A percentile compares a stretch with the other conserved stretches of the same genome.
phyloP scores from a whole-genome alignment of 2,329 filamentous ascomycete genomes.

The Colletotrichum echinochloae region DNA sequence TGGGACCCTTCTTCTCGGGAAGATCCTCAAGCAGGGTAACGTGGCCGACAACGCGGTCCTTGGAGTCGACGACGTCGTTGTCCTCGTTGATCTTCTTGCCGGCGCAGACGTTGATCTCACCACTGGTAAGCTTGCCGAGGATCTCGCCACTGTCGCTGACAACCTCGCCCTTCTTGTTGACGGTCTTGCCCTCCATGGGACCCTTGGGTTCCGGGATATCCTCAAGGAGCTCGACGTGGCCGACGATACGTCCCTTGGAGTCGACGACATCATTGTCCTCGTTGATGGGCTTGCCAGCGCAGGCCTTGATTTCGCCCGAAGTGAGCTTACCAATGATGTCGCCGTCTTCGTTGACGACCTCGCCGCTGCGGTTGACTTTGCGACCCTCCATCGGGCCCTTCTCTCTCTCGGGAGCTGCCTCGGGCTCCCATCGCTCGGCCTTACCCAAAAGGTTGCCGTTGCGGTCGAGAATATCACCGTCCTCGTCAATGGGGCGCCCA shows the following conservation, averaged over 20 bases:
- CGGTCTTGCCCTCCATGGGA: conserved; percentile 64
- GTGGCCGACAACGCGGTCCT: conserved; percentile 75
- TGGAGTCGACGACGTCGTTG: conserved; percentile 77
- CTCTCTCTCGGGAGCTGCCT: conserved; percentile 61
- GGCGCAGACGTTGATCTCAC: conserved; percentile 71
- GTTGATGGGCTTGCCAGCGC: conserved; percentile 77
- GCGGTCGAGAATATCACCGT: conserved; percentile 84
- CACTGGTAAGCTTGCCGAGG: conserved; percentile 76
- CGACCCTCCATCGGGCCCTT: conserved; percentile 66
- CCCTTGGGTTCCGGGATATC: conserved; percentile 65
- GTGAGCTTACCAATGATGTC: conserved; percentile 75
- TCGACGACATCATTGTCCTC: conserved; percentile 79
- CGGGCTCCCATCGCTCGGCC: conserved; percentile 67
- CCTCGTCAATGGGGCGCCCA: conserved; percentile 81
- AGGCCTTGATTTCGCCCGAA: conserved; percentile 72
- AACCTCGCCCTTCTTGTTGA: conserved; percentile 72
- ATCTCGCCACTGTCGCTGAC: conserved; percentile 69
- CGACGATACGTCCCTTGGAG: conserved; percentile 73
- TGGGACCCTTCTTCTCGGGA: conserved; percentile 62
- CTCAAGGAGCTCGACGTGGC: conserved; percentile 75
- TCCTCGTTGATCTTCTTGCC: conserved; percentile 79
- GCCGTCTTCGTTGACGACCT: conserved; percentile 69
- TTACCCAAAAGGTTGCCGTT: conserved; percentile 72
- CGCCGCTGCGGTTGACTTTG: conserved; percentile 70
- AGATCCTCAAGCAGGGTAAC: conserved; percentile 74